These are phyloP conservation scores for Wickerhamomyces ciferrii DNA, from an alignment of 805 yeast genomes.

Conservation along the genomic window DNA sequence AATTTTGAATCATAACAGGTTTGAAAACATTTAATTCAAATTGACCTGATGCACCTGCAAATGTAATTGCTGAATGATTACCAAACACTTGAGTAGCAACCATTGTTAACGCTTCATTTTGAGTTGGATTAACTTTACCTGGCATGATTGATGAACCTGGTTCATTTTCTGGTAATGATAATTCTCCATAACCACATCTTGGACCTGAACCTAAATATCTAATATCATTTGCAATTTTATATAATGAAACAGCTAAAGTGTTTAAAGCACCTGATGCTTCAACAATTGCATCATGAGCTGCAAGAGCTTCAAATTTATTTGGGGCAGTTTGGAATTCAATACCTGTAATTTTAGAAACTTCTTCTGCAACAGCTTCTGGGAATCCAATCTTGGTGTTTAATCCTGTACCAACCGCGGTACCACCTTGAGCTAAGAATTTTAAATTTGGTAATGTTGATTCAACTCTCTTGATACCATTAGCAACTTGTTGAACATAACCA, in stretches of 20 bases:
- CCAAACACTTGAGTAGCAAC: slow-evolving; percentile 98
- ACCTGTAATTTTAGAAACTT: slow-evolving; percentile 84
- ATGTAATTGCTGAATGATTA: slow-evolving; percentile 90
- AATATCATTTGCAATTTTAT: slow-evolving; percentile 96
- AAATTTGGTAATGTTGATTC: slow-evolving; percentile 72
- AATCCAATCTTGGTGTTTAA: slow-evolving; percentile 91
- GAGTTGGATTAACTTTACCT: slow-evolving; percentile 99
- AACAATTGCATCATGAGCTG: slow-evolving; percentile 97
- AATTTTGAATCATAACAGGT: slow-evolving; percentile 91
- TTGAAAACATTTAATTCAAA: slow-evolving; percentile 97
- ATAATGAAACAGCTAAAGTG: slow-evolving; percentile 89
- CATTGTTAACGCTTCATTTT: slow-evolving; percentile 98
- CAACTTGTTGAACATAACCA: slow-evolving; percentile 91
- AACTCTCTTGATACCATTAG: slow-evolving; percentile 86
- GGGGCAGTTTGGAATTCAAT: slow-evolving; percentile 91
- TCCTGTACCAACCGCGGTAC: slow-evolving; percentile 99
- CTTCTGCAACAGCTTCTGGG: slow-evolving; percentile 79
- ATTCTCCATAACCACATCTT: slow-evolving; percentile 98
- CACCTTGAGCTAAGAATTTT: slow-evolving; percentile 93
- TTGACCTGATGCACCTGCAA: slow-evolving; percentile 98
- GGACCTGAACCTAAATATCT: slow-evolving; percentile 99
- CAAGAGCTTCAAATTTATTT: slow-evolving; percentile 97
- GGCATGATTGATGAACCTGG: slow-evolving; percentile 99
- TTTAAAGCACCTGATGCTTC: slow-evolving; percentile 97
- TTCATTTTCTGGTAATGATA: slow-evolving; percentile 93